Conservation (phyloP, 1,284 basidiomycete species). For the Prillingera fragicola region DNA sequence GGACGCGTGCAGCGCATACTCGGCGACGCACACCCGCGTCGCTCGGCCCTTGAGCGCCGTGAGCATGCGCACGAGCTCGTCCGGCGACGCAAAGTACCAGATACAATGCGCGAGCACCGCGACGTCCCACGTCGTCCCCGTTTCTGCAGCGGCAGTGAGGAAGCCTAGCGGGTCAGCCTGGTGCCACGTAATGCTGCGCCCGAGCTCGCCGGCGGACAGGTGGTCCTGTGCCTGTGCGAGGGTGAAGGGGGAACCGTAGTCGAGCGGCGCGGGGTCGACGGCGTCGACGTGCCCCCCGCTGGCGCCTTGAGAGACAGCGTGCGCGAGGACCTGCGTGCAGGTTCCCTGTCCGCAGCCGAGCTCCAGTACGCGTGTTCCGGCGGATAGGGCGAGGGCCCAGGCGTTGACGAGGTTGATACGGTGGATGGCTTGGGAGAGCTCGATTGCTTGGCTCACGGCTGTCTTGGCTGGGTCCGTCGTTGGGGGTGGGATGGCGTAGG, state of each 20-base stretch:
- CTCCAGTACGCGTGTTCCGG: slow-evolving; percentile 5
- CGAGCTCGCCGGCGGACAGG: not conserved
- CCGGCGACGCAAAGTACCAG: slow-evolving; percentile 7
- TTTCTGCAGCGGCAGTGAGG: not conserved
- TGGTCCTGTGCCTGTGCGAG: slow-evolving; percentile 3
- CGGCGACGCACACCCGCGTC: slow-evolving; percentile 4
- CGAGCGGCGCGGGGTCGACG: slow-evolving; percentile 3
- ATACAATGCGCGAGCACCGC: slow-evolving; percentile 6
- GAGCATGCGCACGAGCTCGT: not conserved
- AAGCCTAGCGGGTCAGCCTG: not conserved
- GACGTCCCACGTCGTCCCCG: too few relatives aligned
- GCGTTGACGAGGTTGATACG: slow-evolving; percentile 2
- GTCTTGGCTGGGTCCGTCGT: too few relatives aligned
- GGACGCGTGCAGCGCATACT: slow-evolving; percentile 3
- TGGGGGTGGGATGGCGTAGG: too few relatives aligned
- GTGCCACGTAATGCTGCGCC: not conserved
- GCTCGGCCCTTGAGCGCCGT: not conserved
- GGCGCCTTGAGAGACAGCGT: slow-evolving; percentile 2
- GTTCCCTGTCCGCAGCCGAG: slow-evolving; percentile 9
- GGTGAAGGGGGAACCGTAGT: slow-evolving; percentile 6
- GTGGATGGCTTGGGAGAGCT: too few relatives aligned
- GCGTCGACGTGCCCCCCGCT: slow-evolving; percentile 1
- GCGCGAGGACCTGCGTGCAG: slow-evolving; percentile 2
- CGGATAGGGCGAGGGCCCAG: slow-evolving; percentile 1
- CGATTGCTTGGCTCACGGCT: too few relatives aligned